Base-by-base conservation (phyloP, 108 stramenopile species). In the Nitzschia inconspicua region DNA sequence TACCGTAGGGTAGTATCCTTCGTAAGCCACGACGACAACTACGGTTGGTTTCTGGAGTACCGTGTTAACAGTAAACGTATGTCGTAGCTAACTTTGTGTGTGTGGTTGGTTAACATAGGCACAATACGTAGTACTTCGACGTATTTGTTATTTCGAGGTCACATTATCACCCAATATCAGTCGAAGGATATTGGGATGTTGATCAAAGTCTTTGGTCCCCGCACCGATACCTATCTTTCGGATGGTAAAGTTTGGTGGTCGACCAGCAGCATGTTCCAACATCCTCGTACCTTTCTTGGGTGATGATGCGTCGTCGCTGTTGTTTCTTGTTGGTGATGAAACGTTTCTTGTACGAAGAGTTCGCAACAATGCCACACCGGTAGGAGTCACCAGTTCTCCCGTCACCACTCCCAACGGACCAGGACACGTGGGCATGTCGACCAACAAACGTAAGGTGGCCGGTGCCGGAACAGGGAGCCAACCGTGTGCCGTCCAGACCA, bases 391-490 rank as follows among this genome's bases (percentile, higher is more conserved):
- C 35, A 97, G 68, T 51, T 97, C 94, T 25, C 88, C 91, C 0
- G 81, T 85, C 8, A 54, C 30, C 4, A 84, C 73, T 23, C 80
- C 87, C 14, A 40, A 64, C 2, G 96, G 96, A 14, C 94, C 96
- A 0, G 84, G 84, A 57, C 85, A 88, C 6, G 80, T 85, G 1
- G 89, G 85, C 85, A 95, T 84, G 13, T 78, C 93, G 20, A 83
- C 63, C 88, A 97, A 66, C 6, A 97, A 62, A 34, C 81, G 86
- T 66, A 93, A 61, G 1, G 96, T 91, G 23, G 96, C 96, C 8
- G 88, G 88, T 24, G 94, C 94, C 23, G 96, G 96, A 26, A 97
- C 93, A n/a, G 96, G 94, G 5, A 97, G 71, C 1, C 87, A 62
- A 10, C 96, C 96, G 52, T 97, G 96, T 51, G 82, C 87, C 2